phyloP scores from a whole-genome alignment of 1,284 basidiomycete genomes.

The Grifola frondosa region DNA sequence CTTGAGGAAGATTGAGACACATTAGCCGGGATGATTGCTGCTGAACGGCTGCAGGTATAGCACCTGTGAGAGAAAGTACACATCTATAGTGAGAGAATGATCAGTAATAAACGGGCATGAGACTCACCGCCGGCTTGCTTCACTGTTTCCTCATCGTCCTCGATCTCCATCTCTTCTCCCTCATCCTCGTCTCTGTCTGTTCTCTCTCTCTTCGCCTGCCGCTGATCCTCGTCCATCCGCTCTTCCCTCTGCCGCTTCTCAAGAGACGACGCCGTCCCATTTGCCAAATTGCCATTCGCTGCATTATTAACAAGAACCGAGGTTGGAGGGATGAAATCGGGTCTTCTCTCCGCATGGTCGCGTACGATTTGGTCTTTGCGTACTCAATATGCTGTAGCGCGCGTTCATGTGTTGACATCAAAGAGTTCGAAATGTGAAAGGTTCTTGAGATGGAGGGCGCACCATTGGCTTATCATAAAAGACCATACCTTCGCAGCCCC shows the following conservation, averaged over 20 bases:
- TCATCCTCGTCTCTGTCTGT: conserved; percentile 50
- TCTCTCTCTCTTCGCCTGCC: conserved; percentile 67
- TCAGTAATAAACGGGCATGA: too few relatives aligned
- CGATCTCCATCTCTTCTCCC: conserved; percentile 85
- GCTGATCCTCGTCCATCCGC: conserved; percentile 52
- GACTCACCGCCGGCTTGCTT: conserved; percentile 30
- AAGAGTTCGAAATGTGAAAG: conserved; percentile 27
- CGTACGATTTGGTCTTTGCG: conserved; percentile 83
- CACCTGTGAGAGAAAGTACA: too few relatives aligned
- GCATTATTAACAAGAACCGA: conserved; percentile 50
- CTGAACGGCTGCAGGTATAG: conserved; percentile 51
- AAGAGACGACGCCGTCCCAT: conserved; percentile 35
- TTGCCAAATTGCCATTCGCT: conserved; percentile 26
- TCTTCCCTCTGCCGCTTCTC: conserved; percentile 73
- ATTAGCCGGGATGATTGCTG: conserved; percentile 64
- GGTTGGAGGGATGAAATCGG: conserved; percentile 67
- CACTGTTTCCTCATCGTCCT: conserved; percentile 66
- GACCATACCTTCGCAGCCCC: conserved; percentile 85
- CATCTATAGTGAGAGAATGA: too few relatives aligned
- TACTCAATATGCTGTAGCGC: conserved; percentile 77
- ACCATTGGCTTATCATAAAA: conserved; percentile 94
- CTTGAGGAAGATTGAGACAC: conserved; percentile 78
- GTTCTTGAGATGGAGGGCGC: conserved; percentile 39
- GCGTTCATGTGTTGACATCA: conserved; percentile 30
- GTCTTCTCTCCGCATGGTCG: conserved; percentile 73